A percentile compares a stretch with the other conserved stretches of the same genome.
phyloP scores from a whole-genome alignment of 306 rosid genomes.

The Canavalia ensiformis region DNA sequence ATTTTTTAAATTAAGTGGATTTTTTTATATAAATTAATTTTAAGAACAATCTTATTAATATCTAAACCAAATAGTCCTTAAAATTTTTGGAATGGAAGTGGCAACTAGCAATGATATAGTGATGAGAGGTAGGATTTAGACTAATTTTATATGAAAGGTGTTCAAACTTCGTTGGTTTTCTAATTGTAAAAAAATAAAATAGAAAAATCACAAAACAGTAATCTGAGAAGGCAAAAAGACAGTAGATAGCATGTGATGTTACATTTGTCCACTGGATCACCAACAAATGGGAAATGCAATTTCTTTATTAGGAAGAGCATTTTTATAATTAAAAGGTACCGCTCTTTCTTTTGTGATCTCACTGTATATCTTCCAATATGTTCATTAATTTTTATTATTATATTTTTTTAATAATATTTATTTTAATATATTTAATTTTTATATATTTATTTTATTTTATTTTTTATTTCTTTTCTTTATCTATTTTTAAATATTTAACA shows the following conservation, averaged over 20 bases:
- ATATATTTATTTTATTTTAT: too few relatives aligned
- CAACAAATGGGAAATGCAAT: slow-evolving; percentile 14
- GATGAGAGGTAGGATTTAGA: too few relatives aligned
- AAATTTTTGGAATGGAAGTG: background rate
- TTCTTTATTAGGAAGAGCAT: background rate
- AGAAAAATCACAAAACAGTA: too few relatives aligned
- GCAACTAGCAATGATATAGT: background rate
- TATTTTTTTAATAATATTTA: too few relatives aligned
- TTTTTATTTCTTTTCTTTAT: too few relatives aligned
- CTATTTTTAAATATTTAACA: too few relatives aligned
- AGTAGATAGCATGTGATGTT: background rate
- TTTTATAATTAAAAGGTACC: slow-evolving; percentile 19
- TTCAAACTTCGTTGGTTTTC: too few relatives aligned
- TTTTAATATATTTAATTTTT: too few relatives aligned
- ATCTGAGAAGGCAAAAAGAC: too few relatives aligned
- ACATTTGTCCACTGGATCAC: slow-evolving; percentile 7
- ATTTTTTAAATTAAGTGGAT: background rate
- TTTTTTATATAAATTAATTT: background rate
- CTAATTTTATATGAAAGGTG: too few relatives aligned
- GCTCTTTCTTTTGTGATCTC: slow-evolving; percentile 8
- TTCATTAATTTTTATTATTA: too few relatives aligned
- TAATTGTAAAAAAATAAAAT: too few relatives aligned
- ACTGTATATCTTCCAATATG: background rate
- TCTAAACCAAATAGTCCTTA: background rate
- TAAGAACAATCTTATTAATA: background rate